Evolutionary conservation across 2,329 filamentous ascomycete genomes (phyloP), one percentile per base, ranked within the genome.

Genomic region (Colletotrichum truncatum): DNA sequence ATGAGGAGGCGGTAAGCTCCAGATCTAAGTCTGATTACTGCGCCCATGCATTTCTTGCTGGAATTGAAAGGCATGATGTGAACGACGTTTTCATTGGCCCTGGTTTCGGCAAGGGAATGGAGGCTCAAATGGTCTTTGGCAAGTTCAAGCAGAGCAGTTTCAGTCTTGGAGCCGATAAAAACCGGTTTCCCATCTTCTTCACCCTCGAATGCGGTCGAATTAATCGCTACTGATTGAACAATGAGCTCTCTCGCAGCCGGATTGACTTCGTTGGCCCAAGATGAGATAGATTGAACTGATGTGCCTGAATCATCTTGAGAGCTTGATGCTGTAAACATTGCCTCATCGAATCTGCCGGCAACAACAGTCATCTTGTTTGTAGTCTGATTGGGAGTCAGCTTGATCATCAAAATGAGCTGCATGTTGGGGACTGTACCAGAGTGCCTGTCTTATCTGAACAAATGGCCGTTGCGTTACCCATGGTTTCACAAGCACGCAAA

Each of bases 371-470:
- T 92, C 74, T 89, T 89, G 72, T 92, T 92, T 63, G 91, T 89
- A 0, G 77, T 79, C 14, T n/a, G n/a, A n/a, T n/a, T n/a, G n/a
- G n/a, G n/a, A n/a, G n/a, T n/a, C n/a, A n/a, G n/a, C n/a, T n/a
- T n/a, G n/a, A n/a, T n/a, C n/a, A n/a, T n/a, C n/a, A n/a, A n/a
- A n/a, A n/a, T n/a, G n/a, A n/a, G n/a, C n/a, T n/a, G n/a, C n/a
- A n/a, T n/a, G n/a, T n/a, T n/a, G n/a, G n/a, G n/a, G n/a, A n/a
- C n/a, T n/a, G n/a, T n/a, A n/a, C n/a, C n/a, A 91, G 76, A 11
- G 89, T 91, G 57, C 89, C 89, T 4, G 89, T 91, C 75, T 91
- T 91, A 74, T 93, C 92, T 2, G 91, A 94, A 78, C 92, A 95
- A 51, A 94, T 89, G 0, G 91, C 91, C 1, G 88, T 90, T 3